Base-by-base conservation (phyloP, 2,329 filamentous ascomycete species). In the Conoideocrella luteorostrata region DNA sequence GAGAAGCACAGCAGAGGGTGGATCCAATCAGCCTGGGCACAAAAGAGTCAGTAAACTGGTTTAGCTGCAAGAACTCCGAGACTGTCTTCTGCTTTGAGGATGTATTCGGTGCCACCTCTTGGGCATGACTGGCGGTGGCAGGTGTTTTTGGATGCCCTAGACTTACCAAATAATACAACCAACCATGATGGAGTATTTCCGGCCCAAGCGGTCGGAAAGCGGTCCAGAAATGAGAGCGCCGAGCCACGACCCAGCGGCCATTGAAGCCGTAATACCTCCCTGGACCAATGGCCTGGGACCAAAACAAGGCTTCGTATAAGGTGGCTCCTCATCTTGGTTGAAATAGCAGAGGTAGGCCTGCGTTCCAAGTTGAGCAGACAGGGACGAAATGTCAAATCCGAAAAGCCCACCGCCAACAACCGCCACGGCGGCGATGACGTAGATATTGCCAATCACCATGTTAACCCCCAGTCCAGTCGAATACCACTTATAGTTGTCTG, bases 331-430 rank as follows among this genome's bases (percentile, higher is more conserved):
- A 47, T 61, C 62, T 22, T 66, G 59, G 42, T 66, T 66, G 50
- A 66, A 66, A 45, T 65, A 66, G 43, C 63, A 66, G 30, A 56
- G 57, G 43, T 66, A 66, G 18, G 60, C 59, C 40, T 64, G 59
- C 51, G 61, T 59, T 36, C 58, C 57, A 20, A 59, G 49, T 52
- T 60, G 58, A 46, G 74, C 76, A 4, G 71, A 74, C 64, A 78
- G 74, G 44, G 74, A 77, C 26, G 71, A 72, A 46, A 79, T 78
- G 64, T 89, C 86, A 59, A 89, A 89, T 53, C 86, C 86, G 56
- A 76, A 76, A 40, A 68, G 59, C 50, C 60, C 63, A 46, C 65
- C 65, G 47, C 65, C 65, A 21, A 66, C 59, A 50, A 66, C 66
- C 50, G 61, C 50, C 46, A 61, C 57, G 49, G 54, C 56, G 38